A percentile compares a stretch with the other conserved stretches of the same genome.
These are phyloP conservation scores for Besnoitia besnoiti DNA, from an alignment of 169 alveolate species.

Conservation along the genomic window DNA sequence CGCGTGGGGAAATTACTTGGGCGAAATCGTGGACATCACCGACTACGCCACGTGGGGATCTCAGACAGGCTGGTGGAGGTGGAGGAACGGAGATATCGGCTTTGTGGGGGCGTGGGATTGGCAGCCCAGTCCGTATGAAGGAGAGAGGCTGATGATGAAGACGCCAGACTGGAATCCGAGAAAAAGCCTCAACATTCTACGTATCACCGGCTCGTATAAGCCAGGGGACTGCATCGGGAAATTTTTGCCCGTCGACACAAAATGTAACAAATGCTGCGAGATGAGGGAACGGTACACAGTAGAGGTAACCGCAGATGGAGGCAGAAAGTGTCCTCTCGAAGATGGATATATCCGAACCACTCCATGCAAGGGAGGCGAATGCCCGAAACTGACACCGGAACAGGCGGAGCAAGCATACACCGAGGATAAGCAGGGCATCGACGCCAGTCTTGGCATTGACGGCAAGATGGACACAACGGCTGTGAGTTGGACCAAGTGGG, in stretches of 20 bases:
- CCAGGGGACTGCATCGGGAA: slow-evolving; percentile 29
- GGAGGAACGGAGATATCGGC: background rate
- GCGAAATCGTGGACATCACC: background rate
- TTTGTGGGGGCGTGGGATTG: background rate
- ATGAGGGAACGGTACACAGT: background rate
- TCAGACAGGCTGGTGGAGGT: slow-evolving; percentile 5
- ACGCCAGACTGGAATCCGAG: background rate
- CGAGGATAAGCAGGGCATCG: background rate
- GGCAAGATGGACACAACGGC: background rate
- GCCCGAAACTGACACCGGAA: background rate
- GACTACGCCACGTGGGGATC: background rate
- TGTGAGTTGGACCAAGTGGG: background rate
- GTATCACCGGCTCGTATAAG: background rate
- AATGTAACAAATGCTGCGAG: slow-evolving; percentile 23
- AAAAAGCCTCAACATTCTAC: background rate
- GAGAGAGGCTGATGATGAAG: background rate
- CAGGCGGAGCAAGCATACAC: slow-evolving; percentile 8
- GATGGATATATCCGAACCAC: background rate
- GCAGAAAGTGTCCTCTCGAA: background rate
- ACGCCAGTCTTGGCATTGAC: background rate
- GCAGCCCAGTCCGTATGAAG: background rate
- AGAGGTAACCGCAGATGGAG: background rate
- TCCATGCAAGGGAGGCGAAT: slow-evolving; percentile 28
- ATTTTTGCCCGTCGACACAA: background rate
- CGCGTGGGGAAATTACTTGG: slow-evolving; percentile 20